A percentile compares a stretch with the other conserved stretches of the same genome.
Evolutionary conservation across 768 basidiomycete genomes (phyloP).

Genomic region (Psilocybe sp.): DNA sequence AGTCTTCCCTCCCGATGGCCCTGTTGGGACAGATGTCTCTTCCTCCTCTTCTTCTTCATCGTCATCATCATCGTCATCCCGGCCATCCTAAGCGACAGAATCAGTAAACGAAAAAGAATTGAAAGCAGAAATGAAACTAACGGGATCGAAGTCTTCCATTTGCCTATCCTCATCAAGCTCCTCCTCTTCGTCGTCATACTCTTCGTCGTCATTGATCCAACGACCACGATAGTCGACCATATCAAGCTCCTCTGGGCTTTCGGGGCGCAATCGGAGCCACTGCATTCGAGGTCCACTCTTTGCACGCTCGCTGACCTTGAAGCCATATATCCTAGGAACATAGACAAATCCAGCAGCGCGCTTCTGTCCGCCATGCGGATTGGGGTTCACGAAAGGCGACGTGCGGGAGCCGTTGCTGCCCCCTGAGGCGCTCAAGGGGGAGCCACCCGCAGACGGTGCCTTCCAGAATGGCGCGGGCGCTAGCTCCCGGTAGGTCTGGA

Average conservation of each 20-base stretch:
- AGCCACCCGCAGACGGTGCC: conserved; percentile 51
- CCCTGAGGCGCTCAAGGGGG: conserved; percentile 54
- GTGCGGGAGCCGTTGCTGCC: conserved; percentile 45
- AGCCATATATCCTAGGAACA: conserved; percentile 91
- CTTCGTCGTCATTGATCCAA: conserved; percentile 71
- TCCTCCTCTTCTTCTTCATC: conserved; percentile 65
- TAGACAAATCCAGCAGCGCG: conserved; percentile 85
- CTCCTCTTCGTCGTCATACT: conserved; percentile 65
- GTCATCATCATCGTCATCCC: conserved; percentile 54
- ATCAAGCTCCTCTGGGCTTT: conserved; percentile 76
- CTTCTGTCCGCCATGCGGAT: conserved; percentile 87
- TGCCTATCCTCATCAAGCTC: conserved; percentile 72
- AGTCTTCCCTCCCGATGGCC: conserved; percentile 18
- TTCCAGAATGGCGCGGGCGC: conserved; percentile 92
- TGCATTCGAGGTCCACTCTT: conserved; percentile 96
- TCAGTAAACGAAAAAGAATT: neutral
- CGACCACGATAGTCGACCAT: conserved; percentile 87
- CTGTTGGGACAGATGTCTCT: conserved; percentile 34
- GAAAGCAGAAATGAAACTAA: conserved; percentile 29
- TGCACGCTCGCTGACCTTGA: conserved; percentile 94
- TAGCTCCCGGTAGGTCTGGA: conserved; percentile 96
- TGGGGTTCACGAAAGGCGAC: conserved; percentile 79
- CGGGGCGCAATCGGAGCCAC: conserved; percentile 89
- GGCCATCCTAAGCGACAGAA: conserved; percentile 34
- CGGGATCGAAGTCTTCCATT: conserved; percentile 87